Evolutionary conservation across 2,329 filamentous ascomycete genomes (phyloP).

Genomic region (Didymella pinodella): DNA sequence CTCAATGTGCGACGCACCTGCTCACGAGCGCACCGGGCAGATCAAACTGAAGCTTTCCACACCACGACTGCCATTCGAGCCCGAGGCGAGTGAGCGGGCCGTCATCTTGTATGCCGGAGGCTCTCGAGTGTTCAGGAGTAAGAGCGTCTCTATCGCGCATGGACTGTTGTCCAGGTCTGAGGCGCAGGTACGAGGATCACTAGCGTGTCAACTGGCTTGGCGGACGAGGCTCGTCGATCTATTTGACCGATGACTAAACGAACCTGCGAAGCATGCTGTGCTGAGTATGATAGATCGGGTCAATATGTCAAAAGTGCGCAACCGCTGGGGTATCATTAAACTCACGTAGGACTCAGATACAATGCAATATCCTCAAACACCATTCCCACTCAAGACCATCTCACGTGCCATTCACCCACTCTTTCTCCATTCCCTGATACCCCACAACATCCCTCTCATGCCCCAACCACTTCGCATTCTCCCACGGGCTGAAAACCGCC

Average conservation of each 20-base stretch:
- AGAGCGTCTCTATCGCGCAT: neutral
- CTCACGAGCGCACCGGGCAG: neutral
- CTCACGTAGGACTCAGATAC: neutral
- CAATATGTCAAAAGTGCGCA: neutral
- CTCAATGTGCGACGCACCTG: neutral
- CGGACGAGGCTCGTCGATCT: neutral
- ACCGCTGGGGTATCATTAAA: neutral
- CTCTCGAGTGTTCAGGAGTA: neutral
- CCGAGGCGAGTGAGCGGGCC: neutral
- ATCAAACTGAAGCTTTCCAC: neutral
- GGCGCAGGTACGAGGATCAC: neutral
- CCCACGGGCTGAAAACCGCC: slow-evolving; percentile 44
- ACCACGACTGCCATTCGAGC: no score
- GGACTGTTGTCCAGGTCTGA: neutral
- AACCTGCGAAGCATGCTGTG: neutral
- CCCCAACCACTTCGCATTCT: slow-evolving; percentile 39
- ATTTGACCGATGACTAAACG: neutral
- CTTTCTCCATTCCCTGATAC: slow-evolving; percentile 20
- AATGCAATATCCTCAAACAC: neutral
- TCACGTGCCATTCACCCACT: slow-evolving; percentile 16
- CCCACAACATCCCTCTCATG: slow-evolving; percentile 25
- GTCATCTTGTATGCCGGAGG: neutral
- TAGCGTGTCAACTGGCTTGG: neutral
- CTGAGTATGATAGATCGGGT: neutral
- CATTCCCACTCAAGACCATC: neutral